Base-by-base conservation (phyloP, 768 basidiomycete genomes). In the Nidula microcarpa region DNA sequence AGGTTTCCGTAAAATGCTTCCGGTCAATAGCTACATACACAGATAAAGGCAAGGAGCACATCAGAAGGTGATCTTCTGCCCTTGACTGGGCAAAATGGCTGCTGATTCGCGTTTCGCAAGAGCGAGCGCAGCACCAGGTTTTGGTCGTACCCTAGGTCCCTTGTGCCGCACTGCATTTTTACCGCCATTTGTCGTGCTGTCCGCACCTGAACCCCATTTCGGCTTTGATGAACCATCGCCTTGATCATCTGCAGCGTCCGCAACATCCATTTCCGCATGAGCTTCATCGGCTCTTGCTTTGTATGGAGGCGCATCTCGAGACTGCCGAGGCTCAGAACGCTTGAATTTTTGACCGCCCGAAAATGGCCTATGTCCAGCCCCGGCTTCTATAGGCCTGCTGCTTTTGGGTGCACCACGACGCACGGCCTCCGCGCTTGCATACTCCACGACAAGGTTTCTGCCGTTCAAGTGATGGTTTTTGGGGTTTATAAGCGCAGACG, bases 361-460 rank as follows among this genome's bases (percentile, higher is more conserved):
- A 16, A 41, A 41, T 16, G 39, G 39, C 34, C 48, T 50, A 10
- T 49, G 52, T 53, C 39, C 54, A 32, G 17, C 18, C 49, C 49
- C 4, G n/a, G 17, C 34, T 49, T 33, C 33, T 35, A 34, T 5
- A 49, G 48, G 32, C n/a, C 17, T 17, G 7, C 11, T 39, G 9
- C 33, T 33, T n/a, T 52, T 47, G 8, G 54, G 52, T 8, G 84
- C 86, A n/a, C 93, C 91, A 4, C 94, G 82, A 16, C 90, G 84
- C 35, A 94, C 91, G 6, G 93, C 94, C 11, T 94, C 92, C 6
- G 87, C 77, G 37, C 88, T 86, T n/a, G 93, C 94, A 58, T 87
- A 95, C 69, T 95, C 90, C 33, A 98, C 83, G 4, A 89, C 85
- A 49, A 99, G 81, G 49, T 87, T 84, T 47, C 95, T 80, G 6